Evolutionary conservation across 805 yeast species (phyloP), one percentile per base, ranked within the genome.

Genomic region (Debaryomyces maramus): DNA sequence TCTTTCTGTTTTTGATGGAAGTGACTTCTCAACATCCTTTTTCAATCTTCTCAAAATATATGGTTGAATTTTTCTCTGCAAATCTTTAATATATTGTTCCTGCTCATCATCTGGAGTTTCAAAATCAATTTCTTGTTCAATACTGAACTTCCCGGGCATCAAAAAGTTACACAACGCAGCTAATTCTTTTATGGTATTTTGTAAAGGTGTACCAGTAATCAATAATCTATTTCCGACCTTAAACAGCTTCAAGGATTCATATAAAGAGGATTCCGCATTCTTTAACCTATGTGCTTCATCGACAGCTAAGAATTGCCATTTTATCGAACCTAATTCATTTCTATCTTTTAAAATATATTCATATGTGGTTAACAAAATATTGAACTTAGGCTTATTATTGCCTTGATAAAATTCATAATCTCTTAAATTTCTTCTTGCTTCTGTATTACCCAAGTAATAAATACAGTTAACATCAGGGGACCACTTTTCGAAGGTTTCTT

Each of bases 261-360:
- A 93, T 29, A 93, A 68, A 0, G 98, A 90, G 20, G 93, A 82
- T 60, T 90, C 97, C 0, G 96, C 87, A 58, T 93, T 93, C 53
- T 93, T 93, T 58, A 93, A 73, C 57, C 99, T 77, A 67, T 93
- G 99, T 4, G 99, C 99, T 67, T 93, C 99, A 63, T 93, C 99
- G 18, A 93, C 98, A 2, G 99, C 99, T 50, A 95, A 66, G 58
- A 85, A 93, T 60, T 90, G 97, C 99, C 99, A 93, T 60, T 78
- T 85, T 43, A 93, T 78, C 20, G 78, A 59, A 4, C 97, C 96
- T 37, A 93, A 74, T 45, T 86, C 95, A 17, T 70, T 51, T 31
- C 89, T 73, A 61, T 93, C 99, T 56, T 93, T 93, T 57, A 93
- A 74, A 48, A 93, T 90, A 60, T 93, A 93, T 67, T 93, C 99